These are phyloP conservation scores for Penicillium ochrochloron DNA, from an alignment of 495 filamentous ascomycete genomes.

Conservation along the genomic window DNA sequence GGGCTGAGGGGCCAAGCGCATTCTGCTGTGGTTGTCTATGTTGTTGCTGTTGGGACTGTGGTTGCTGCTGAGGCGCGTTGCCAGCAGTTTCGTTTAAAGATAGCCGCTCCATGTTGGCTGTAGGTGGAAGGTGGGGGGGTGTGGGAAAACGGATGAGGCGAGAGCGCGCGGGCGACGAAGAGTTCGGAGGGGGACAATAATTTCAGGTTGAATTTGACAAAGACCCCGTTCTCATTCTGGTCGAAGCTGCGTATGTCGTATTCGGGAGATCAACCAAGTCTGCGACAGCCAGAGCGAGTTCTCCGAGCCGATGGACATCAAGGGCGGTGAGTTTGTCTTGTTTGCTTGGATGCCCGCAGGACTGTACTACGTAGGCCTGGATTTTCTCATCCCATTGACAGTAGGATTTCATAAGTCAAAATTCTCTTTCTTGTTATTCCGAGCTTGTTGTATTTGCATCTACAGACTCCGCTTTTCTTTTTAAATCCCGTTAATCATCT, in stretches of 20 bases:
- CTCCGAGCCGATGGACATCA: slow-evolving; percentile 19
- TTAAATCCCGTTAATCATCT: too few relatives aligned
- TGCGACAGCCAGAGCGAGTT: slow-evolving; percentile 12
- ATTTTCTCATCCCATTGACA: too few relatives aligned
- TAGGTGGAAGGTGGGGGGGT: slow-evolving; percentile 20
- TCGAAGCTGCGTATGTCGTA: slow-evolving; percentile 13
- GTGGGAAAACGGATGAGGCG: slow-evolving; percentile 11
- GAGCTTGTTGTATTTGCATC: not conserved
- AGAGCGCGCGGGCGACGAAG: slow-evolving; percentile 2
- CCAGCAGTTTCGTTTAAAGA: slow-evolving; percentile 45
- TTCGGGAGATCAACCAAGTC: slow-evolving; percentile 6
- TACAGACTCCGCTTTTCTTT: too few relatives aligned
- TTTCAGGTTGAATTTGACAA: not conserved
- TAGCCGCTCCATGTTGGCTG: slow-evolving; percentile 45
- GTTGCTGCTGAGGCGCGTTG: slow-evolving; percentile 33
- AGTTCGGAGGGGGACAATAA: not conserved
- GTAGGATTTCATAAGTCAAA: not conserved
- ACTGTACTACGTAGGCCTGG: too few relatives aligned
- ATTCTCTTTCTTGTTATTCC: not conserved
- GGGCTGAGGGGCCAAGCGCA: slow-evolving; percentile 29
- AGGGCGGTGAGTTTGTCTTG: slow-evolving; percentile 33
- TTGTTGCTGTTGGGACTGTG: slow-evolving; percentile 30
- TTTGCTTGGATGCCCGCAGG: slow-evolving; percentile 15
- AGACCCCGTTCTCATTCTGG: slow-evolving; percentile 17
- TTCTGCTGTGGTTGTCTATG: slow-evolving; percentile 37